Evolutionary conservation across 495 filamentous ascomycete genomes (phyloP).

Genomic region (Opeltia flavorubescens): DNA sequence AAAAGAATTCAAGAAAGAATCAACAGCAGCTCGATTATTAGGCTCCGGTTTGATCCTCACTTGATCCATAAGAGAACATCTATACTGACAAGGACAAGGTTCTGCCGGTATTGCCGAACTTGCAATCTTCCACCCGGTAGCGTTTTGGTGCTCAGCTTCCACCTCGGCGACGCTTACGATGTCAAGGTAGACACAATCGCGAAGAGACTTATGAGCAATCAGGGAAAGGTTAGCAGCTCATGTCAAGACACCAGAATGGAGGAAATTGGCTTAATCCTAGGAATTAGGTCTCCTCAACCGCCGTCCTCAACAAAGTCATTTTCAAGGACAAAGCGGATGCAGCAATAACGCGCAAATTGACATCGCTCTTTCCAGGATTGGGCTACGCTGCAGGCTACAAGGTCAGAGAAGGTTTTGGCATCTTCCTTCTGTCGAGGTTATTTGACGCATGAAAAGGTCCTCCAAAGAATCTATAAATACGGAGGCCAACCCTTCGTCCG

Average conservation of each 20-base stretch:
- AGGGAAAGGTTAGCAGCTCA: slow-evolving; percentile 45
- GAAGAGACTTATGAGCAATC: slow-evolving; percentile 99
- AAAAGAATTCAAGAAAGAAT: slow-evolving; percentile 72
- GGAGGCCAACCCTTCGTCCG: slow-evolving; percentile 92
- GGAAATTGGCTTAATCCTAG: slow-evolving; percentile 6
- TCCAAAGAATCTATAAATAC: slow-evolving; percentile 98
- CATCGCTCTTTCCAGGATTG: slow-evolving; percentile 90
- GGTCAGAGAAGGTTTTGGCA: slow-evolving; percentile 28
- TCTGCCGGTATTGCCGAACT: slow-evolving; percentile 92
- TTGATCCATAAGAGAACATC: background rate
- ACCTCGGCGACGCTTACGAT: slow-evolving; percentile 1
- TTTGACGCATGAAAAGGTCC: slow-evolving; percentile 34
- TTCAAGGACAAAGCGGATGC: slow-evolving; percentile 82
- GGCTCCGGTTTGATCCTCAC: slow-evolving; percentile 60
- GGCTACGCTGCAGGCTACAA: slow-evolving; percentile 98
- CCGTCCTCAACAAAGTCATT: slow-evolving; percentile 72
- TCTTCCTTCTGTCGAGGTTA: background rate
- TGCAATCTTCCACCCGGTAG: slow-evolving; percentile 88
- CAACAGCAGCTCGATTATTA: slow-evolving; percentile 68
- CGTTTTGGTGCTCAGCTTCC: slow-evolving; percentile 3
- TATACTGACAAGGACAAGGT: slow-evolving; percentile 35
- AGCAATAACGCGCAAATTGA: slow-evolving; percentile 58
- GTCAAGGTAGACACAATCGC: slow-evolving; percentile 87
- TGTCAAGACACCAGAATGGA: background rate
- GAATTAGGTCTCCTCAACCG: slow-evolving; percentile 40